These are phyloP conservation scores for Conidiobolus incongruus DNA, from an alignment of 371 early-diverging fungal species.

Conservation along the genomic window DNA sequence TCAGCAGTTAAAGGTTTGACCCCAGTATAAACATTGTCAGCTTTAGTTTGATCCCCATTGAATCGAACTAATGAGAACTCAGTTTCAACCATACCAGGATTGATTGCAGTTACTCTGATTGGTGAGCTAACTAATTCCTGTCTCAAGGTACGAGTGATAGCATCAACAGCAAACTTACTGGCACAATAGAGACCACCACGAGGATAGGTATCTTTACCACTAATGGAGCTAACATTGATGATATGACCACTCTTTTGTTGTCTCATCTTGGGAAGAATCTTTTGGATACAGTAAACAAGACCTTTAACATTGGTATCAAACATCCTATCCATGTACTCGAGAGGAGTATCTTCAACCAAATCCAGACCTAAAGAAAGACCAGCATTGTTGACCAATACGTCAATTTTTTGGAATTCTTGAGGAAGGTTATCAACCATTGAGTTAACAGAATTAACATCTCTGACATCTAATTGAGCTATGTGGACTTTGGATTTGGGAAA, in stretches of 20 bases:
- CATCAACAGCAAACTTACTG: constrained; percentile 73
- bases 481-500: constrained; percentile 34
- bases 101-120: constrained; percentile 47
- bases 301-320: constrained; percentile 85
- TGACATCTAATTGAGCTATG: constrained; percentile 48
- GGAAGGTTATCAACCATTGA: constrained; percentile 28
- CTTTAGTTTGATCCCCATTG: constrained; percentile 53
- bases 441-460: constrained; percentile 26
- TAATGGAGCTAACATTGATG: constrained; percentile 71
- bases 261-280: constrained; percentile 67
- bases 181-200: constrained; percentile 80
- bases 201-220: constrained; percentile 43
- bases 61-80: constrained; percentile 78
- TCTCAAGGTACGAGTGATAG: constrained; percentile 50
- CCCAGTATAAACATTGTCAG: constrained; percentile 60
- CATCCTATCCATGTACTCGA: constrained; percentile 50
- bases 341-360: constrained; percentile 30
- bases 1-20: constrained; percentile 13
- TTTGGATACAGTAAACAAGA: constrained; percentile 52
- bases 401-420: constrained; percentile 24
- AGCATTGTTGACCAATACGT: constrained; percentile 58
- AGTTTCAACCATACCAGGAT: constrained; percentile 70
- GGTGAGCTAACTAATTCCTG: constrained; percentile 64
- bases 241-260: constrained; percentile 48
- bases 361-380: constrained; percentile 66